Percentiles rank a stretch among this genome's conserved stretches.
Conservation (phyloP, 805 yeast genomes). For the Teunomyces cretensis region DNA sequence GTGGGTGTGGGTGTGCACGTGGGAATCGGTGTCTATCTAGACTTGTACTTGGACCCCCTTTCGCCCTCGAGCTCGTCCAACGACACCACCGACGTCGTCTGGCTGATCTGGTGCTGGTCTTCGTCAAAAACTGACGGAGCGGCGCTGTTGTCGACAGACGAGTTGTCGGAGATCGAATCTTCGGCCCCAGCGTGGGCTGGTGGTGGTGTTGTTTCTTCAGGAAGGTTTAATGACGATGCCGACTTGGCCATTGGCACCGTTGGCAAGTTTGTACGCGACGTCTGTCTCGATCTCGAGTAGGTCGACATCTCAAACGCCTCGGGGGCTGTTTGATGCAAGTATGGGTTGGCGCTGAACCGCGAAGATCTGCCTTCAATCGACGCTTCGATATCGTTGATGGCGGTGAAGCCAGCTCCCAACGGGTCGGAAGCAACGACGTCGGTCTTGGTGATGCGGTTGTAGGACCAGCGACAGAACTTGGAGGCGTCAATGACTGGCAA, state of each 20-base stretch:
- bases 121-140: slow-evolving; percentile 41
- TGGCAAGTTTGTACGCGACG: slow-evolving; percentile 11
- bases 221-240: slow-evolving; percentile 6
- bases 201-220: neutral
- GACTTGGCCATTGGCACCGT: too few relatives aligned
- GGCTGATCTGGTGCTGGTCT: slow-evolving; percentile 26
- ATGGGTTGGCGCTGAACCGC: slow-evolving; percentile 13
- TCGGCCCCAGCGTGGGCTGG: slow-evolving; percentile 1
- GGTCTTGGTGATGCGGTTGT: slow-evolving; percentile 34
- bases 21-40: neutral
- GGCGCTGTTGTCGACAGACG: slow-evolving; percentile 36
- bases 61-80: slow-evolving; percentile 26
- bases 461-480: slow-evolving; percentile 71
- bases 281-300: slow-evolving; percentile 2
- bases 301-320: slow-evolving; percentile 6
- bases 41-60: neutral
- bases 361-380: too few relatives aligned
- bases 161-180: slow-evolving; percentile 12
- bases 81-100: slow-evolving; percentile 35
- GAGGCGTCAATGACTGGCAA: slow-evolving; percentile 59
- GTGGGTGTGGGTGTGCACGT: too few relatives aligned
- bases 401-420: slow-evolving; percentile 13
- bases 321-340: slow-evolving; percentile 6
- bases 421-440: slow-evolving; percentile 33
- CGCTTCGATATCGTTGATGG: slow-evolving; percentile 6